Percentiles rank a stretch among this genome's conserved stretches.
Conservation (phyloP, 495 filamentous ascomycete genomes). For the Neurospora discreta region DNA sequence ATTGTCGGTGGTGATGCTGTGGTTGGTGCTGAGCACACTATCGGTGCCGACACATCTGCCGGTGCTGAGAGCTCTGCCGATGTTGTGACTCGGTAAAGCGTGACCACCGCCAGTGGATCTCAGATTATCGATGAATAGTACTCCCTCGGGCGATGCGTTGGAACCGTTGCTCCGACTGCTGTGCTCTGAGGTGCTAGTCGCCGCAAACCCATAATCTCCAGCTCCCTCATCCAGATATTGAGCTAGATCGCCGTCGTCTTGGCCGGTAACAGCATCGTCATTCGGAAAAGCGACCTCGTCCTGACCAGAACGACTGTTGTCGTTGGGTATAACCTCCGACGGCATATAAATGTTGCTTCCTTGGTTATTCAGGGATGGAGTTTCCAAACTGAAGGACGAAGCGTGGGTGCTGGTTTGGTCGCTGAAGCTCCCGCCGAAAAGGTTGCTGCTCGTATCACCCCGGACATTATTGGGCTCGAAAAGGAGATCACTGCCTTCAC, state of each 20-base stretch:
- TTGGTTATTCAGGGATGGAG: no score
- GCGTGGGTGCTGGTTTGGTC: no score
- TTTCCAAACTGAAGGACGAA: no score
- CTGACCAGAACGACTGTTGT: neutral
- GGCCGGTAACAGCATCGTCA: neutral
- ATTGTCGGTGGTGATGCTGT: neutral
- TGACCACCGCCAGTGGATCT: neutral
- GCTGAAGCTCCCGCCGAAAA: no score
- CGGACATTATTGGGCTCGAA: no score
- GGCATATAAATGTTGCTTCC: neutral
- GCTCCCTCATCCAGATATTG: neutral
- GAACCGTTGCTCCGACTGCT: neutral
- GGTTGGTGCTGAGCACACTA: no score
- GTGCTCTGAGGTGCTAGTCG: neutral
- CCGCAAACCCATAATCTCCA: neutral
- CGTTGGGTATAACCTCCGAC: neutral
- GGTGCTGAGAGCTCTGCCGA: neutral
- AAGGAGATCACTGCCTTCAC: neutral
- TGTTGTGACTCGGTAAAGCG: neutral
- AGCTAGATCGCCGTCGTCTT: neutral
- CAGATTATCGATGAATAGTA: neutral
- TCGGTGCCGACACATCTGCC: no score
- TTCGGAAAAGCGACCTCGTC: neutral
- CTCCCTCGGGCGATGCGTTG: neutral
- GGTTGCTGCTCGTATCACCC: no score